phyloP scores from a whole-genome alignment of 495 filamentous ascomycete species.

The Podospora appendiculata region DNA sequence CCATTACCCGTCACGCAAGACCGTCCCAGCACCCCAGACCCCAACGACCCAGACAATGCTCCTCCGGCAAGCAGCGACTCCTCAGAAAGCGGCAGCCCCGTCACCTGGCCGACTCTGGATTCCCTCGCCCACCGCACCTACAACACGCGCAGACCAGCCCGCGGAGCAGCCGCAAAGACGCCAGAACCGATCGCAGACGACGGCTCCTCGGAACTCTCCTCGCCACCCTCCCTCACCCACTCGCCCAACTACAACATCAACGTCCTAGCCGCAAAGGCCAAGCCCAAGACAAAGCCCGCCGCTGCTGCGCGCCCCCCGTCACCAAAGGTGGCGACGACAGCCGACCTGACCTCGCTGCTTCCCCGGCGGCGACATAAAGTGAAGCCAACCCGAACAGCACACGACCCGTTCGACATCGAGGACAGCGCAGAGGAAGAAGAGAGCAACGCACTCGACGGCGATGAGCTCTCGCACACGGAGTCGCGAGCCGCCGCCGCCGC shows the following conservation, averaged over 20 bases:
- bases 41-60: conserved; percentile 35
- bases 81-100: conserved; percentile 24
- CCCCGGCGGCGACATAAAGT: conserved; percentile 24
- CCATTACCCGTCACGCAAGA: conserved; percentile 3
- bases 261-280: background rate
- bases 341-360: conserved; percentile 33
- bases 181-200: conserved; percentile 17
- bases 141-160: conserved; percentile 13
- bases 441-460: conserved; percentile 24
- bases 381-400: conserved; percentile 1
- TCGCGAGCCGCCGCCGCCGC: background rate
- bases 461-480: conserved; percentile 29
- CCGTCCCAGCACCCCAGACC: conserved; percentile 14
- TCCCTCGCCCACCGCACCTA: conserved; percentile 27
- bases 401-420: conserved; percentile 18
- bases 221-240: conserved; percentile 43
- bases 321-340: conserved; percentile 29
- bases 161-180: conserved; percentile 10
- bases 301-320: conserved; percentile 14
- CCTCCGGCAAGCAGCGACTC: conserved; percentile 37
- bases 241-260: conserved; percentile 34
- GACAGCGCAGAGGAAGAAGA: conserved; percentile 10
- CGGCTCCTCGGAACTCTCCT: conserved; percentile 34
- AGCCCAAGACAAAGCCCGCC: conserved; percentile 12
- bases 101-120: conserved; percentile 33